phyloP scores from a whole-genome alignment of 371 early-diverging fungal species.

The Apophysomyces ossiformis region DNA sequence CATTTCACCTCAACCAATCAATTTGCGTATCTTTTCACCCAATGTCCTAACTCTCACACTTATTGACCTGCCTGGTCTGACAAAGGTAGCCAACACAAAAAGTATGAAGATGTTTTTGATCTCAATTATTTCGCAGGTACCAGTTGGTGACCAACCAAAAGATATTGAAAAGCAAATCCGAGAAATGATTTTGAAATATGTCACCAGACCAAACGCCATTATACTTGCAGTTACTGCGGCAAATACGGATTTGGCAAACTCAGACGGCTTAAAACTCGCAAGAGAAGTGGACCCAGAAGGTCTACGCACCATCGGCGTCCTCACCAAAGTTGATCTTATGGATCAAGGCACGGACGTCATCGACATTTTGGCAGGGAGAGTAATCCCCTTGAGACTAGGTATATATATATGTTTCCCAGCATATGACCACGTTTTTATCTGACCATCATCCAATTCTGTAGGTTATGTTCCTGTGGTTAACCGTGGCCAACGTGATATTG shows the following conservation, averaged over 20 bases:
- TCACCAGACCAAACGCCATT: constrained; percentile 94
- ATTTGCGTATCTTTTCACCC: constrained; percentile 93
- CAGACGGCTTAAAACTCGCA: constrained; percentile 97
- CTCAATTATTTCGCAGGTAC: constrained; percentile 58
- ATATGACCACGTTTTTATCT: too few relatives aligned
- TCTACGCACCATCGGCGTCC: constrained; percentile 97
- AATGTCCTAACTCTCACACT: constrained; percentile 97
- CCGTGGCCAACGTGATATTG: constrained; percentile 97
- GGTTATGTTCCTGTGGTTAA: constrained; percentile 96
- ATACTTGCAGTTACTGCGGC: constrained; percentile 98
- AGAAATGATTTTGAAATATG: constrained; percentile 96
- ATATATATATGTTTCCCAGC: neutral
- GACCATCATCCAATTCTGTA: constrained; percentile 14
- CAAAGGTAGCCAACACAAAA: constrained; percentile 65
- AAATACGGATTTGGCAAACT: constrained; percentile 98
- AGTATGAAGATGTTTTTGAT: neutral
- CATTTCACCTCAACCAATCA: constrained; percentile 94
- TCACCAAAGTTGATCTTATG: constrained; percentile 99
- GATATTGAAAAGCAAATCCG: constrained; percentile 98
- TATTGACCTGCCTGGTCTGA: constrained; percentile 98
- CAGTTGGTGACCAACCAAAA: constrained; percentile 98
- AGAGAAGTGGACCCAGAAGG: constrained; percentile 98
- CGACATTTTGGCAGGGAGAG: constrained; percentile 96
- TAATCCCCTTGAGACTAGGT: constrained; percentile 95
- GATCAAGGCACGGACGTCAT: constrained; percentile 99